These are phyloP conservation scores for Mariannaea sp. DNA, from an alignment of 2,329 filamentous ascomycete species.

Conservation along the genomic window DNA sequence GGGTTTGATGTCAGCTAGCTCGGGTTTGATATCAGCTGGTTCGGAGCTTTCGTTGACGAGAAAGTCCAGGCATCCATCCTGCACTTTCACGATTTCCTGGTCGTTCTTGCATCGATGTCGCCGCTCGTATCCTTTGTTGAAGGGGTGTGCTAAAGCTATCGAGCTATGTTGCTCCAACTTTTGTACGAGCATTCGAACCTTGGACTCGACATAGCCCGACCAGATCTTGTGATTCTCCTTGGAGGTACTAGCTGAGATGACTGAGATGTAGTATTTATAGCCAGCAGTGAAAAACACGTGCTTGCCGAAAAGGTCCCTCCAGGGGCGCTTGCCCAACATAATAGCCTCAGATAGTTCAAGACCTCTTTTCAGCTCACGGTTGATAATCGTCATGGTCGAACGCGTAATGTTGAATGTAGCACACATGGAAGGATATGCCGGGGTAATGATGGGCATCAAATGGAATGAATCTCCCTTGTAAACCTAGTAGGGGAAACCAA, in stretches of 20 bases:
- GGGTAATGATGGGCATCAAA: constrained; percentile 97
- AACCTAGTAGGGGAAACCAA: constrained; percentile 62
- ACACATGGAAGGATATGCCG: constrained; percentile 97
- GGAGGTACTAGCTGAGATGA: constrained; percentile 80
- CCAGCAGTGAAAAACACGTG: constrained; percentile 92
- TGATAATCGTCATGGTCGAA: constrained; percentile 84
- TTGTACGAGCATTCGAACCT: constrained; percentile 82
- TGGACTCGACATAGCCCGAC: constrained; percentile 93
- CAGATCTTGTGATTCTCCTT: constrained; percentile 86
- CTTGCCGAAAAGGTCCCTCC: constrained; percentile 87
- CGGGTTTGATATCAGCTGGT: too few relatives aligned
- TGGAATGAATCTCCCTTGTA: constrained; percentile 83
- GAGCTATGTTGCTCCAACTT: constrained; percentile 80
- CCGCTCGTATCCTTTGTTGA: constrained; percentile 90
- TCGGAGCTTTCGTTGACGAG: constrained; percentile 47
- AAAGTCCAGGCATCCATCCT: constrained; percentile 57
- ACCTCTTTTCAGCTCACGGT: constrained; percentile 79
- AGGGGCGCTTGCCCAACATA: constrained; percentile 73
- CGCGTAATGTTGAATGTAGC: constrained; percentile 91
- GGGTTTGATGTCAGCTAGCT: constrained; percentile 36
- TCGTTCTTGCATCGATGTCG: constrained; percentile 70
- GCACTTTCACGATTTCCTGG: constrained; percentile 56
- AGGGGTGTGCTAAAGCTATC: constrained; percentile 85
- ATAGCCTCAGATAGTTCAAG: constrained; percentile 80
- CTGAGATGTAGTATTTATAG: constrained; percentile 94